Base-by-base conservation (phyloP, 129 eudicot genomes). In the Logfia minima region DNA sequence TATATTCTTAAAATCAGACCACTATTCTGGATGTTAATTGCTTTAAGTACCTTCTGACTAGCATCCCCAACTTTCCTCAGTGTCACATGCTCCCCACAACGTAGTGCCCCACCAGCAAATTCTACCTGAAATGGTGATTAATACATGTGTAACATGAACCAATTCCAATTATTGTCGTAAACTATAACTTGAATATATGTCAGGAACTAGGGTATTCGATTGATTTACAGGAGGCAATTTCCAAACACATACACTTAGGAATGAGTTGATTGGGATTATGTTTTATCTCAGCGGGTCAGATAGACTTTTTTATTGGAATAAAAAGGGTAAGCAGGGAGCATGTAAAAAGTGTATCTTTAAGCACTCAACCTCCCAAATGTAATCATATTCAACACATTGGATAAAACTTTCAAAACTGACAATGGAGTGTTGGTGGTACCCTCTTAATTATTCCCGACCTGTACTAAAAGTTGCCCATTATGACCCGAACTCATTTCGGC, bases 81-180 rank as follows among this genome's bases (percentile, higher is more conserved):
- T 0, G 99, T 94, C 81, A 94, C 92, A 59, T 84, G 84, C 85
- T 94, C 99, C 59, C 99, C 99, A 78, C 99, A 94, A 29, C 99
- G 92, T 80, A 94, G 76, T 22, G 99, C 99, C 76, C 99, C 99
- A 26, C 91, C 97, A 35, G 92, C 79, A 91, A 94, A 94, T 80
- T 94, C 99, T n/a, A 84, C 99, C 98, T 93, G 91, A 48, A 75
- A 83, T 35, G 21, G 77, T 31, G 4, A 51, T 23, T 3, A n/a
- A 22, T 34, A 26, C 3, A 24, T 28, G 69, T 48, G 28, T 65
- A 70, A 60, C 41, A 77, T 52, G 73, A 18, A 55, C 24, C 67
- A 59, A 32, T 21, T 4, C 24, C 67, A 59, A 32, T 21, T 4
- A 45, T 28, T 18, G 61, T 45, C 69, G 59, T 55, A 64, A 67